Percentiles rank a stretch among this genome's conserved stretches.
Evolutionary conservation across 129 eudicot genomes (phyloP).

Genomic region (Arctium lappa): DNA sequence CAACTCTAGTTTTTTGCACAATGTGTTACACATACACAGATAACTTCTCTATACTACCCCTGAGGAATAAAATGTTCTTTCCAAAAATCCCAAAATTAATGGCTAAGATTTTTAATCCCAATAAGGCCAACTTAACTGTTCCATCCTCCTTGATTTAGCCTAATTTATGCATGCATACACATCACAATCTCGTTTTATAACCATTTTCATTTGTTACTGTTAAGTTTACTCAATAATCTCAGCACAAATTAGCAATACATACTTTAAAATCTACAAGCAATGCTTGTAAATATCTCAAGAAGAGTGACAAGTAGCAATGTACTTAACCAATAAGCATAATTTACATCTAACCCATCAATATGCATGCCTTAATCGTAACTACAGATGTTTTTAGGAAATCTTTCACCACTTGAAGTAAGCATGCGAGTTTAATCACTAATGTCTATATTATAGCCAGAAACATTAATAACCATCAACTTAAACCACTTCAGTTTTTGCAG

Average conservation of each 20-base stretch:
- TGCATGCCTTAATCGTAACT: neutral
- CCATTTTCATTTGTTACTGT: neutral
- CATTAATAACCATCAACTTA: neutral
- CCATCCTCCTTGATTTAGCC: neutral
- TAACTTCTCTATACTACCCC: neutral
- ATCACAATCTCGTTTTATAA: neutral
- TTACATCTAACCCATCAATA: neutral
- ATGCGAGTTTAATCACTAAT: neutral
- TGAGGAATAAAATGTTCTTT: neutral
- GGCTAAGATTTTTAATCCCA: neutral
- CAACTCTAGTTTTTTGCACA: neutral
- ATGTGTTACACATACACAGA: neutral
- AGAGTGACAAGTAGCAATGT: constrained; percentile 1
- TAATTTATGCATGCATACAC: neutral
- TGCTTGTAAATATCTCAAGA: neutral
- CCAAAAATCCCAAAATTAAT: neutral
- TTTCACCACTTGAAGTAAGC: neutral
- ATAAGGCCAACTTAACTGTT: neutral
- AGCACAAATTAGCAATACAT: neutral
- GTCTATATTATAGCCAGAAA: neutral
- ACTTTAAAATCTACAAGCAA: neutral
- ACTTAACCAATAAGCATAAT: neutral
- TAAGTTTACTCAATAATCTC: neutral
- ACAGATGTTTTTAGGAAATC: neutral
- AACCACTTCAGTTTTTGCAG: neutral